A percentile compares a stretch with the other conserved stretches of the same genome.
Evolutionary conservation across 345 rosid genomes (phyloP).

Genomic region (Gossypium australe): DNA sequence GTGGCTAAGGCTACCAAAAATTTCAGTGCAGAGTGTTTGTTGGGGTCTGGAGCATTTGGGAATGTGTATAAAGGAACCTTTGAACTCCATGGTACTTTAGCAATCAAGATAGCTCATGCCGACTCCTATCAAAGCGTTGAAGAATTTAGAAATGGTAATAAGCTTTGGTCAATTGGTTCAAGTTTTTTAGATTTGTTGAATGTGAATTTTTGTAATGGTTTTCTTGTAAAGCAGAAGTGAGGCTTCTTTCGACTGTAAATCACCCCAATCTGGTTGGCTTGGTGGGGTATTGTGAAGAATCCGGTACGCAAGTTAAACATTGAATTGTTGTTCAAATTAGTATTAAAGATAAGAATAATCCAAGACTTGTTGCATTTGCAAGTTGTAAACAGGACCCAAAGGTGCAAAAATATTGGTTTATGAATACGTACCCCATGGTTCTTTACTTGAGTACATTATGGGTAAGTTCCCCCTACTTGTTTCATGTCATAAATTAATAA

Average conservation of each 20-base stretch:
- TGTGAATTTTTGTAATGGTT: slow-evolving; percentile 18
- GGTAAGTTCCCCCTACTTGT: slow-evolving; percentile 23
- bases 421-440: slow-evolving; percentile 54
- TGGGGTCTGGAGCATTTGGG: slow-evolving; percentile 56
- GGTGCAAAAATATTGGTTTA: slow-evolving; percentile 46
- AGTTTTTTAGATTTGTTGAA: too few species aligned
- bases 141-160: slow-evolving; percentile 60
- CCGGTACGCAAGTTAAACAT: slow-evolving; percentile 25
- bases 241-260: slow-evolving; percentile 41
- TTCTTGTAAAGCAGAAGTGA: slow-evolving; percentile 45
- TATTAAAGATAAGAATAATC: too few species aligned
- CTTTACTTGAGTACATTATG: slow-evolving; percentile 49
- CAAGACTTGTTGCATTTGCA: background rate
- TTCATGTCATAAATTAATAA: background rate
- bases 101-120: slow-evolving; percentile 53
- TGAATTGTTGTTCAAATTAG: background rate
- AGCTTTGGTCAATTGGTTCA: background rate
- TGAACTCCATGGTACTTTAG: slow-evolving; percentile 34
- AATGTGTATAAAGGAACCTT: slow-evolving; percentile 48
- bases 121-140: slow-evolving; percentile 42
- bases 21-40: slow-evolving; percentile 44
- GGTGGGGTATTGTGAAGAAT: slow-evolving; percentile 61
- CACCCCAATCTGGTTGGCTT: slow-evolving; percentile 50
- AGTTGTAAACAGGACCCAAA: slow-evolving; percentile 30
- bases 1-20: slow-evolving; percentile 37